Evolutionary conservation across 169 alveolate genomes (phyloP).

Genomic region (Perkinsus chesapeaki): DNA sequence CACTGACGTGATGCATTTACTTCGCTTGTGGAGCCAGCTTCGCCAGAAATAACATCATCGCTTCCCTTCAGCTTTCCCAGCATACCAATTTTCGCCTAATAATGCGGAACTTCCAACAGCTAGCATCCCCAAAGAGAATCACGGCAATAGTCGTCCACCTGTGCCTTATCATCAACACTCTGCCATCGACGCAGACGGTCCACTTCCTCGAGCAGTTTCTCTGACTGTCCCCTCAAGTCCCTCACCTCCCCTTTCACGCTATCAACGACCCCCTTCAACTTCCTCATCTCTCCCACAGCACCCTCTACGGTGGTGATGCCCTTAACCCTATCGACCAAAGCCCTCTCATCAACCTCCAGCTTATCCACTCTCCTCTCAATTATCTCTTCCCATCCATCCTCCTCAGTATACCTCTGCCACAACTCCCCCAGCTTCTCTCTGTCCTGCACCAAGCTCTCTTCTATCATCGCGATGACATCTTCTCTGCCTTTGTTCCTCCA

Average conservation of each 20-base stretch:
- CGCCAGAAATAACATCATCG: too few species aligned
- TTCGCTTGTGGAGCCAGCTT: too few species aligned
- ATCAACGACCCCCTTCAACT: background rate
- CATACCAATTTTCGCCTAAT: too few species aligned
- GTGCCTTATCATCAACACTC: background rate
- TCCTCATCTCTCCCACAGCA: background rate
- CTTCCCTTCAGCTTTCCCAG: too few species aligned
- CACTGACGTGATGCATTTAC: too few species aligned
- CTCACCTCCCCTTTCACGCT: background rate
- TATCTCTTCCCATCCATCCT: background rate
- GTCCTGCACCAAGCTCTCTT: background rate
- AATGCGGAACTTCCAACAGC: too few species aligned
- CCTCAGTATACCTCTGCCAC: background rate
- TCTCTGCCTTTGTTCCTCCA: background rate
- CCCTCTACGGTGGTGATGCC: background rate
- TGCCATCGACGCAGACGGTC: background rate
- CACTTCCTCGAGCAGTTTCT: background rate
- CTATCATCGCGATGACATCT: background rate
- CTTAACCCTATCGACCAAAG: background rate
- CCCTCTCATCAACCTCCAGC: background rate
- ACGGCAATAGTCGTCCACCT: too few species aligned
- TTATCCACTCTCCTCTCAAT: background rate
- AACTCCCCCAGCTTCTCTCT: background rate
- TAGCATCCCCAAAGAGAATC: too few species aligned
- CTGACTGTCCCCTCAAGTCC: background rate